A percentile compares a stretch with the other conserved stretches of the same genome.
Evolutionary conservation across 2,329 filamentous ascomycete species (phyloP).

Genomic region (Alternaria conjuncta): DNA sequence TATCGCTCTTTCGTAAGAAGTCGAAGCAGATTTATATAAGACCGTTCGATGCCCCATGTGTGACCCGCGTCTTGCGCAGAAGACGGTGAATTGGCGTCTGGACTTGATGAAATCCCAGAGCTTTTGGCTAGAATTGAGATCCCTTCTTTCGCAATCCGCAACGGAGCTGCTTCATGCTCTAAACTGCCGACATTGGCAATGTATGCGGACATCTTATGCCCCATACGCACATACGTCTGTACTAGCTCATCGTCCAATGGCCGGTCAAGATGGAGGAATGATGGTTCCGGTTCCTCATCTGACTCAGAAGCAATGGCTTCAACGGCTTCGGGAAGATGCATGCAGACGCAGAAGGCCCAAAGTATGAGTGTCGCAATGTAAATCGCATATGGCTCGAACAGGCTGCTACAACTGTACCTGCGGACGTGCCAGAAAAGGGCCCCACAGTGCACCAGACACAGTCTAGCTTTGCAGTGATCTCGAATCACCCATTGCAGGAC

Average conservation of each 20-base stretch:
- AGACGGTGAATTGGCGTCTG: neutral
- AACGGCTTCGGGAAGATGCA: conserved; percentile 11
- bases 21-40: neutral
- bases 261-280: conserved; percentile 61
- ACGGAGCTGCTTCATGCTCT: conserved; percentile 29
- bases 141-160: conserved; percentile 13
- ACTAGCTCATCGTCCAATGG: conserved; percentile 64
- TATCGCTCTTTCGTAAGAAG: neutral
- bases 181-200: conserved; percentile 62
- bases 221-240: conserved; percentile 56
- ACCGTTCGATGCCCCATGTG: conserved; percentile 14
- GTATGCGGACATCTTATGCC: conserved; percentile 58
- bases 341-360: conserved; percentile 54
- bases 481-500: conserved; percentile 58
- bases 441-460: conserved; percentile 62
- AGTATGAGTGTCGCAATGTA: conserved; percentile 56
- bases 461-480: conserved; percentile 63
- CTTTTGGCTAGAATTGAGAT: conserved; percentile 2
- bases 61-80: neutral
- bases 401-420: conserved; percentile 55
- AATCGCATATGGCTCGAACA: conserved; percentile 55
- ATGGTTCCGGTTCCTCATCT: conserved; percentile 39
- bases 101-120: neutral
- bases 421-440: conserved; percentile 61
- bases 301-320: conserved; percentile 6